Base-by-base conservation (phyloP, 495 filamentous ascomycete genomes). In the Peziza echinospora region DNA sequence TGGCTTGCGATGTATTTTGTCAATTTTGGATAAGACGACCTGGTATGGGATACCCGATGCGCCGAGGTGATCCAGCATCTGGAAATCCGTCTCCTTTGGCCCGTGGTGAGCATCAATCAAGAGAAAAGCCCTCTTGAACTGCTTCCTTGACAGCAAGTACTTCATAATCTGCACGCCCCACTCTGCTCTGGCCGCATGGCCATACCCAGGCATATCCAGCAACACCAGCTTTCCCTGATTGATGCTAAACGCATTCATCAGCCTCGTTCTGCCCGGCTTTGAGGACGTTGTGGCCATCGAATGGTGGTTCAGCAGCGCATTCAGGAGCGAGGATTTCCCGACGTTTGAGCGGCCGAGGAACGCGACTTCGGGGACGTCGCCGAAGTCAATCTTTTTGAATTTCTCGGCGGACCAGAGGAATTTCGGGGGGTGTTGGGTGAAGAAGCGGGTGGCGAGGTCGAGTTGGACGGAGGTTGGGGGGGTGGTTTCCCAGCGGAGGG, bases 161-260 rank as follows among this genome's bases (percentile, higher is more conserved):
- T 91, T 84, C 62, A 81, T 68, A 51, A 92, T 85, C 63, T 94
- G 78, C 50, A 63, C 62, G 2, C 89, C 89, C 87, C 87, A 94
- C 51, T 77, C 78, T 34, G 68, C 60, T 40, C 73, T 64, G 56
- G 79, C 82, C 5, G 73, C 80, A 46, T 78, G 68, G 4, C 91
- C 89, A 56, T 97, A 97, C 1, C 89, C 91, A 5, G 89, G 91
- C 83, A 91, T 87, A 62, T 97, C 91, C 26, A 93, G 64, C 9
- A 89, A 53, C 6, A 75, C 65, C 43, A 92, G 47, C 21, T 53
- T 57, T 9, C 58, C 64, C 9, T 69, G 71, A 0, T 78, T 79
- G 23, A 93, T 77, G 2, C 75, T 77, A 61, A 84, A 94, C 0
- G 76, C 80, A 56, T 92, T 93, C 72, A 97, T 82, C 17, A 76